Evolutionary conservation across 1,284 basidiomycete species (phyloP).

Genomic region (Moesziomyces sp.): DNA sequence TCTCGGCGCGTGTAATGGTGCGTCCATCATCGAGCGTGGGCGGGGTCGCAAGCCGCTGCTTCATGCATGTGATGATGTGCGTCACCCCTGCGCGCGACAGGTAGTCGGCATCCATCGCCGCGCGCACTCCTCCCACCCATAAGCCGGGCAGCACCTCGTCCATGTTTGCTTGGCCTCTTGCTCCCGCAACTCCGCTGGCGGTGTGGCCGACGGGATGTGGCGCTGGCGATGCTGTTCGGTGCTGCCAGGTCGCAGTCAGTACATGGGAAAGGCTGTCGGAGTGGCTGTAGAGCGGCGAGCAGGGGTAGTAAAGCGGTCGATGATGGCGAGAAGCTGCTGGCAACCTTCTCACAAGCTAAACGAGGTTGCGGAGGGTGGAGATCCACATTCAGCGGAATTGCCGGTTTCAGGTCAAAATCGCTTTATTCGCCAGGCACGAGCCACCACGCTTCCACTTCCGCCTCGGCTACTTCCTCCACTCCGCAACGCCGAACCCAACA

Average conservation of each 20-base stretch:
- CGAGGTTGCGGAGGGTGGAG: neutral
- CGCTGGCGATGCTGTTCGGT: no score
- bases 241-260: neutral
- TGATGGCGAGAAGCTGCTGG: neutral
- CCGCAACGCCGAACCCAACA: neutral
- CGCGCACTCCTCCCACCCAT: slow-evolving; percentile 59
- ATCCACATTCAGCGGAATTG: neutral
- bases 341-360: neutral
- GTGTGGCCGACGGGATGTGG: no score
- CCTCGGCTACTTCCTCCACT: neutral
- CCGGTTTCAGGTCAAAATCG: slow-evolving; percentile 4
- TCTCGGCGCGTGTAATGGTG: slow-evolving; percentile 44
- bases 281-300: neutral
- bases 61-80: slow-evolving; percentile 59
- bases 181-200: no score
- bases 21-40: slow-evolving; percentile 37
- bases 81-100: slow-evolving; percentile 54
- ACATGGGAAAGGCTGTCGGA: neutral
- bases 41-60: slow-evolving; percentile 50
- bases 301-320: neutral
- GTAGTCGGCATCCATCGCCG: slow-evolving; percentile 54
- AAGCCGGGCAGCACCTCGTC: slow-evolving; percentile 61
- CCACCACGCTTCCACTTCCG: neutral
- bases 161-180: slow-evolving; percentile 27
- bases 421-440: slow-evolving; percentile 1